These are phyloP conservation scores for Rhizopus delemar DNA, from an alignment of 371 early-diverging fungal genomes.

Conservation along the genomic window DNA sequence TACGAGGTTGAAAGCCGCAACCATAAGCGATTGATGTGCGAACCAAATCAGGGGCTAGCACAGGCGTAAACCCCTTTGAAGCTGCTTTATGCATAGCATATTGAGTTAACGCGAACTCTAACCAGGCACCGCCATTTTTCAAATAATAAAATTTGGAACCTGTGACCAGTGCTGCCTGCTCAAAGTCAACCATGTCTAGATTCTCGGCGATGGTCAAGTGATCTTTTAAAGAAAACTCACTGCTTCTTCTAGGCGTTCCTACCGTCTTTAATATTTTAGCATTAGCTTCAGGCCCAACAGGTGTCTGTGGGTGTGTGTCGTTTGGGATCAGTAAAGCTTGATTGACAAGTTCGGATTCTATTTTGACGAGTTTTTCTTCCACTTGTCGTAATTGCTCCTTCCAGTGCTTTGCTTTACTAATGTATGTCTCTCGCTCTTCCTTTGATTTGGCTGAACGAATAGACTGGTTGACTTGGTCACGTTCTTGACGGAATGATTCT, in stretches of 20 bases:
- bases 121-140: constrained; percentile 77
- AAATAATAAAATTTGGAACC: constrained; percentile 89
- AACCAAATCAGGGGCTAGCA: constrained; percentile 86
- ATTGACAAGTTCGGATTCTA: constrained; percentile 15
- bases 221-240: constrained; percentile 47
- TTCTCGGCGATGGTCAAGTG: constrained; percentile 68
- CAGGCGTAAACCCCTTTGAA: constrained; percentile 71
- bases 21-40: constrained; percentile 79
- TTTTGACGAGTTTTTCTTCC: constrained; percentile 10
- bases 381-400: constrained; percentile 24
- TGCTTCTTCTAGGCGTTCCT: constrained; percentile 35
- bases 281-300: constrained; percentile 68
- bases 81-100: constrained; percentile 83
- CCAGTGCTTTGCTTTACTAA: constrained; percentile 25
- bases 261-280: constrained; percentile 55
- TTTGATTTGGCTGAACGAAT: constrained; percentile 19
- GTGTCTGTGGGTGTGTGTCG: constrained; percentile 63
- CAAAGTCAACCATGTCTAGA: constrained; percentile 80
- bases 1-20: constrained; percentile 89
- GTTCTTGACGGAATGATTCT: constrained; percentile 5
- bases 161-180: constrained; percentile 80
- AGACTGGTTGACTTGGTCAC: constrained; percentile 19
- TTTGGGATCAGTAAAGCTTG: constrained; percentile 73
- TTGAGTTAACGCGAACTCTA: constrained; percentile 86
- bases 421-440: constrained; percentile 13